phyloP scores from a whole-genome alignment of 257 asterid genomes.

The Petunia secreta region DNA sequence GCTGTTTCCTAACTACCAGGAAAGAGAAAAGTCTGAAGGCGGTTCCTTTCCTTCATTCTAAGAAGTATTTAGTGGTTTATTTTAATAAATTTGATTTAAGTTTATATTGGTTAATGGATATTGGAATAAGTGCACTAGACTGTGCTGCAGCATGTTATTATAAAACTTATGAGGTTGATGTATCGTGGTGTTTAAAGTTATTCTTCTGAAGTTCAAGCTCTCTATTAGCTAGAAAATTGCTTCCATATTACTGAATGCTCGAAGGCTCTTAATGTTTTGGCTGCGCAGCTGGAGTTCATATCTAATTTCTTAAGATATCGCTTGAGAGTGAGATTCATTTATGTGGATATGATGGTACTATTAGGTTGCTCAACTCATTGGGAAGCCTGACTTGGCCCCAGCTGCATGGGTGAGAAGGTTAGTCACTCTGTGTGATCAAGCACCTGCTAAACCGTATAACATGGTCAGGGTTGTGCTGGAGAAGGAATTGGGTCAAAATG shows the following conservation, averaged over 20 bases:
- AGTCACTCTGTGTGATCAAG: constrained; percentile 97
- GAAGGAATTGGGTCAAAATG: constrained; percentile 72
- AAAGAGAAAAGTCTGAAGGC: background rate
- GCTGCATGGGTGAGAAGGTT: constrained; percentile 96
- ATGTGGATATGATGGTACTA: constrained; percentile 1
- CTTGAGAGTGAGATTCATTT: constrained; percentile 2
- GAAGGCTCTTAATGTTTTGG: background rate
- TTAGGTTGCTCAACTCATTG: constrained; percentile 92
- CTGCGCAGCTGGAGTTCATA: background rate
- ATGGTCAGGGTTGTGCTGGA: constrained; percentile 74
- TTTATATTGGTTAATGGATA: background rate
- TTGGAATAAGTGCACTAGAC: background rate
- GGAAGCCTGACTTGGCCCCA: constrained; percentile 98
- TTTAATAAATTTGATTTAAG: background rate
- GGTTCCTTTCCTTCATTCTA: background rate
- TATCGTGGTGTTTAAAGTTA: background rate
- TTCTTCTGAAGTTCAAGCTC: background rate
- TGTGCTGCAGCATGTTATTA: background rate
- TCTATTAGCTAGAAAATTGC: background rate
- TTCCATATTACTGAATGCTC: background rate
- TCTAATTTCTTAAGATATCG: background rate
- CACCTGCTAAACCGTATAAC: constrained; percentile 75
- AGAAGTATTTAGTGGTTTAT: background rate
- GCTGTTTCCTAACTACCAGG: constrained; percentile 4
- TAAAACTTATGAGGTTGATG: background rate